phyloP scores from a whole-genome alignment of 2,329 filamentous ascomycete species.

The Fusarium phyllophilum region DNA sequence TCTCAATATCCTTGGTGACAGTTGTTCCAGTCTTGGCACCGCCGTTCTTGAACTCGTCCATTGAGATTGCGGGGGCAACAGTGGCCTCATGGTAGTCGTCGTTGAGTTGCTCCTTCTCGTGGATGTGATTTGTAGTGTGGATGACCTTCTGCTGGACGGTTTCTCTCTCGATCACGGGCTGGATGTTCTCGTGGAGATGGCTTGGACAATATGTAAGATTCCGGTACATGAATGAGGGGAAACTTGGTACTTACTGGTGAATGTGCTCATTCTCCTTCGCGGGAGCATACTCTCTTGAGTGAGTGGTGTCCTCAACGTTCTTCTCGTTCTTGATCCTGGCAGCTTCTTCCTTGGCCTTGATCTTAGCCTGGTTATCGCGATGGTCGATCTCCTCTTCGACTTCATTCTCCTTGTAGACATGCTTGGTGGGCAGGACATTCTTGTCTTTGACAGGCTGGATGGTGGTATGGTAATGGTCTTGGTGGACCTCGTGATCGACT shows the following conservation, averaged over 20 bases:
- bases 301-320: slow-evolving; percentile 15
- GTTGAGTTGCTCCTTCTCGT: slow-evolving; percentile 24
- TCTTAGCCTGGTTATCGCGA: slow-evolving; percentile 12
- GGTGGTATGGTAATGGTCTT: slow-evolving; percentile 26
- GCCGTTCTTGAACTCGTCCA: slow-evolving; percentile 18
- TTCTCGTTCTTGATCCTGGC: slow-evolving; percentile 19
- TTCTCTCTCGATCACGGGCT: slow-evolving; percentile 30
- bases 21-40: not conserved
- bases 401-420: slow-evolving; percentile 27
- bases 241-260: slow-evolving; percentile 2
- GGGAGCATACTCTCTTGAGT: slow-evolving; percentile 14
- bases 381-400: slow-evolving; percentile 26
- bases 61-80: slow-evolving; percentile 5
- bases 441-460: slow-evolving; percentile 29
- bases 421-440: slow-evolving; percentile 20
- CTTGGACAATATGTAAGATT: not conserved
- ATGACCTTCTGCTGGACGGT: slow-evolving; percentile 29
- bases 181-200: slow-evolving; percentile 26
- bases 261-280: slow-evolving; percentile 19
- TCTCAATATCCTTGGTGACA: slow-evolving; percentile 6
- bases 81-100: slow-evolving; percentile 19
- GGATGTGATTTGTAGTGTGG: slow-evolving; percentile 20
- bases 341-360: slow-evolving; percentile 25
- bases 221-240: rapidly evolving
- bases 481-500: slow-evolving; percentile 24